Percentiles rank a stretch among this genome's conserved stretches.
phyloP scores from a whole-genome alignment of 768 basidiomycete species.

The Rhodotorula taiwanensis region DNA sequence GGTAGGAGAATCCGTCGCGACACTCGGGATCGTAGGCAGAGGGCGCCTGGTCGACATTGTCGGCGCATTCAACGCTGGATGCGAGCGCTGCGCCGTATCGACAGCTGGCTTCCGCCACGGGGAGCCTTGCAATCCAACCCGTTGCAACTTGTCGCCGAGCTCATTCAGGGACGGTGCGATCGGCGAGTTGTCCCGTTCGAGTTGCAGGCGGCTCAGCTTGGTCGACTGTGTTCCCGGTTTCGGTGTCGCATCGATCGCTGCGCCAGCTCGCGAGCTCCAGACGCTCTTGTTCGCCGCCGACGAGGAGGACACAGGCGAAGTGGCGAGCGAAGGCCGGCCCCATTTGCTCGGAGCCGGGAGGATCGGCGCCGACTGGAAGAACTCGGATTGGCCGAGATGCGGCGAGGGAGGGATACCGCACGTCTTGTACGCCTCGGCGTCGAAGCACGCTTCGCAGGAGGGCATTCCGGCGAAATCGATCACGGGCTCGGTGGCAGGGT shows the following conservation, averaged over 20 bases:
- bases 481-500: constrained; percentile 2
- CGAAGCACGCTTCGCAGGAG: constrained; percentile 32
- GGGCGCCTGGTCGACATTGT: neutral
- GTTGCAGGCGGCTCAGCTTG: constrained; percentile 2
- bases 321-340: constrained; percentile 12
- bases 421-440: constrained; percentile 15
- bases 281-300: neutral
- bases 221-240: neutral
- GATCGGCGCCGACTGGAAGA: neutral
- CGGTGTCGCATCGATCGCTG: neutral
- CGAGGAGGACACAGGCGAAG: too few relatives aligned
- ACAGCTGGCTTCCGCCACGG: neutral
- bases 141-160: constrained; percentile 21
- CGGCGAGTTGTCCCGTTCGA: constrained; percentile 23
- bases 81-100: too few relatives aligned
- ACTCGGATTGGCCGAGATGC: constrained; percentile 10
- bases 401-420: constrained; percentile 16
- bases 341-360: constrained; percentile 27
- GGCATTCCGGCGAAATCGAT: constrained; percentile 29
- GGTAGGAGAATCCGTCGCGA: neutral
- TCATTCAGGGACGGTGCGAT: constrained; percentile 22
- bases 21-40: neutral
- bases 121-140: neutral
- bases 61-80: neutral
- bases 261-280: constrained; percentile 6